Percentiles rank a stretch among this genome's conserved stretches.
Evolutionary conservation across 83 land plant genomes (phyloP).

Genomic region (Thuja plicata): DNA sequence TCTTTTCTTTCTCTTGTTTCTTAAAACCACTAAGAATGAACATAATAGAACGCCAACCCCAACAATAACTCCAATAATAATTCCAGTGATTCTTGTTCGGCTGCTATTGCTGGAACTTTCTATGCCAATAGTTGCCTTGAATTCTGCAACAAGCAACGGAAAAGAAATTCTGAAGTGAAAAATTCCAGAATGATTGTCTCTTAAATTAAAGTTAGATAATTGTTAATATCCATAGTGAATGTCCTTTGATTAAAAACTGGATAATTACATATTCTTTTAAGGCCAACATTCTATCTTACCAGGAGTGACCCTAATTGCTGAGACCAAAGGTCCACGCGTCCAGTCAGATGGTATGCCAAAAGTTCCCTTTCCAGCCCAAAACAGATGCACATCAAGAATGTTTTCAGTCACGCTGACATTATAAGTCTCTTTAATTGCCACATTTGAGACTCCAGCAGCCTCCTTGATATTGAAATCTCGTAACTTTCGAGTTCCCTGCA

Average conservation of each 20-base stretch:
- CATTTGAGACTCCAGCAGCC: constrained; percentile 17
- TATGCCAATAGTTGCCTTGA: background rate
- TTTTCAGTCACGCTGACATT: constrained; percentile 15
- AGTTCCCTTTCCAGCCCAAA: constrained; percentile 33
- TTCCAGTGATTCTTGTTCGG: background rate
- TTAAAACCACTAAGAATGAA: background rate
- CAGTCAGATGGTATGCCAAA: constrained; percentile 7
- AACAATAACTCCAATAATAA: background rate
- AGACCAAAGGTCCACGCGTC: constrained; percentile 23
- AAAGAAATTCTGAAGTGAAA: background rate
- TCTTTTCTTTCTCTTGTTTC: background rate
- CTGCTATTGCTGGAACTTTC: background rate
- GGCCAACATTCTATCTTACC: constrained; percentile 15
- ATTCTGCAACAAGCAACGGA: background rate
- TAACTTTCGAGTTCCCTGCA: constrained; percentile 16
- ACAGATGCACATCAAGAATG: constrained; percentile 21
- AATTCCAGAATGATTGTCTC: background rate
- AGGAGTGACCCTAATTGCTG: constrained; percentile 29
- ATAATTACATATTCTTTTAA: background rate
- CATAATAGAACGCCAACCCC: background rate
- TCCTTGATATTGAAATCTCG: constrained; percentile 26
- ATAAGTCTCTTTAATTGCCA: constrained; percentile 1
- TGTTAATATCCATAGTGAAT: background rate
- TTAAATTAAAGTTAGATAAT: background rate
- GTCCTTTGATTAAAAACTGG: background rate